Conservation (phyloP, 2,329 filamentous ascomycete genomes). For the Talaromyces piceae region DNA sequence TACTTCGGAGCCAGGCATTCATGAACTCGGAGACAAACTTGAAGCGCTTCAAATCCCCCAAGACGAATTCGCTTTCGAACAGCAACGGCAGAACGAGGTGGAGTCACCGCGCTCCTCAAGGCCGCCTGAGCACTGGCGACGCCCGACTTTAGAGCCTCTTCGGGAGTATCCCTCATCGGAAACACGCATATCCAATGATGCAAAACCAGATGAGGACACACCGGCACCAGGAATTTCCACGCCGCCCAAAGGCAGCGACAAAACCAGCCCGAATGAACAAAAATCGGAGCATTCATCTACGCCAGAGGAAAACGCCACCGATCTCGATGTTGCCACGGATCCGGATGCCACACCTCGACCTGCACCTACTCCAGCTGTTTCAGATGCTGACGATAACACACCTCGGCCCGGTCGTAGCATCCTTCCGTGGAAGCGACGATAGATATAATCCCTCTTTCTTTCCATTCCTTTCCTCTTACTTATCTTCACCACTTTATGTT, state of each 20-base stretch:
- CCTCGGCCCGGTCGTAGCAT: slow-evolving; percentile 1
- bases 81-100: slow-evolving; percentile 22
- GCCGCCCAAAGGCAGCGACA: not conserved
- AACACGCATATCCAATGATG: not conserved
- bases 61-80: slow-evolving; percentile 17
- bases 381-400: slow-evolving; percentile 3
- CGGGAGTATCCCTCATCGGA: slow-evolving; percentile 8
- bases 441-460: not conserved
- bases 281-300: not conserved
- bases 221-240: not conserved
- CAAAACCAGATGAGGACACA: not conserved
- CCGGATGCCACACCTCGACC: slow-evolving; percentile 12
- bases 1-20: slow-evolving; percentile 6
- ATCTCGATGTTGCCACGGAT: slow-evolving; percentile 1
- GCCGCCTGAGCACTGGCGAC: slow-evolving; percentile 4
- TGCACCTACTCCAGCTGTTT: slow-evolving; percentile 10
- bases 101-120: slow-evolving; percentile 9
- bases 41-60: slow-evolving; percentile 28
- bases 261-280: not conserved
- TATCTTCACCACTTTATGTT: slow-evolving; percentile 1
- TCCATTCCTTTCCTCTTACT: not conserved
- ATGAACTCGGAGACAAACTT: slow-evolving; percentile 24
- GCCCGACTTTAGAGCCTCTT: slow-evolving; percentile 6
- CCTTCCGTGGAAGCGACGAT: not conserved
- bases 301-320: not conserved